Evolutionary conservation across 148 eudicot genomes (phyloP), one percentile per base, ranked within the genome.

Genomic region (Heliosperma pusillum): DNA sequence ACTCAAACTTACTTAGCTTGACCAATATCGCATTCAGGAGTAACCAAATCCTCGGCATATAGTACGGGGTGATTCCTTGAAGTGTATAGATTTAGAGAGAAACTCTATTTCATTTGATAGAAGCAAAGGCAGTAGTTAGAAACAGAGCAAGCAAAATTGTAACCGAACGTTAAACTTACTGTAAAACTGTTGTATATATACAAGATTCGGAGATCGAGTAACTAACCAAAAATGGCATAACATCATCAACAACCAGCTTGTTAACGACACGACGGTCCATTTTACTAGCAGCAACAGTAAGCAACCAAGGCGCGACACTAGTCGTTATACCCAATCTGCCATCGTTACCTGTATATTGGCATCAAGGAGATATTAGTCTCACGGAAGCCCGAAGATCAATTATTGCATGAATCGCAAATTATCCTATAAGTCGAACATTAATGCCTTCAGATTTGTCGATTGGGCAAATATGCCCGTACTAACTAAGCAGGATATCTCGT

Each of bases 261-360:
- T 15, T 27, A 29, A 64, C 0, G n/a, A 64, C 30, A 15, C 11
- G 68, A 16, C 68, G 68, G 68, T 64, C 42, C 68, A 29, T 64
- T 26, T 17, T 64, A 17, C 44, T 64, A 5, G 68, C 68, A 4
- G 42, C 68, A 27, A 64, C 68, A 64, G 20, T 64, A 64, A 64
- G 68, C 68, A 64, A 29, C 68, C 68, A 64, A 64, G 68, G 68
- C 20, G 68, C 40, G 20, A 13, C 10, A 64, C 68, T 64, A 15
- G 30, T 64, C 20, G 40, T 64, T 16, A 30, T 19, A 64, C 42
- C 68, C 21, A 64, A 64, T 64, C 30, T 29, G 3, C 63, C 63
- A 10, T 20, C 25, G 22, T 59, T 59, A 21, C 63, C 63, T 59
- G 63, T 24, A 59, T 10, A 59, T 58, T 58, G 26, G 7, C 10